Evolutionary conservation across 305 asterid species (phyloP), one percentile per base, ranked within the genome.

Genomic region (Fraxinus xanthoxyloides): DNA sequence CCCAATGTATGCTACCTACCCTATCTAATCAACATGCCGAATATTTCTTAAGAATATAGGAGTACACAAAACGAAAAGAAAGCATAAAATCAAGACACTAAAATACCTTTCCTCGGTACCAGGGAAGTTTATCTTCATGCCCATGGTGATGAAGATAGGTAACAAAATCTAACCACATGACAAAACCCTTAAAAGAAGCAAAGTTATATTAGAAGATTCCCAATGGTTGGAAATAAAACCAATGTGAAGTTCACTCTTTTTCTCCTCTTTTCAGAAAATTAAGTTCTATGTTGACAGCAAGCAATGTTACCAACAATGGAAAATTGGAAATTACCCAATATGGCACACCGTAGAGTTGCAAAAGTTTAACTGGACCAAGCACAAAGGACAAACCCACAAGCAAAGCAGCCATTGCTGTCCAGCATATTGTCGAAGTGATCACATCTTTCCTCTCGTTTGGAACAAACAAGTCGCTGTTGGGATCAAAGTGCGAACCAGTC

Each of bases 401-500:
- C 74, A 88, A 82, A 69, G 86, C 94, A 75, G 84, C 87, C 98
- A 95, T 93, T 34, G 91, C 80, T 0, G 85, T 81, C 98, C 98
- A 95, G 83, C 98, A 93, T 0, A 87, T 23, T 1, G 98, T 92
- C 12, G 98, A 95, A 69, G 95, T 95, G 80, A 90, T 85, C 65
- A 95, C 96, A 84, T 89, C 84, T 78, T 82, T 85, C 83, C 89
- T 91, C 87, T 95, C 98, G 76, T 84, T 87, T 3, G 92, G 88
- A 69, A 84, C 84, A 72, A 93, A 95, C 85, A 94, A 85, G 80
- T 82, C 86, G 31, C 98, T 93, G 85, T 81, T 86, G 0, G 98
- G 97, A 82, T 93, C 82, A 85, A 87, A 95, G 86, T 95, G 98
- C 78, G 98, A 95, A 38, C 98, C 98, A 74, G 80, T 83, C 81